These are phyloP conservation scores for Elongisporangium anandrum DNA, from an alignment of 352 stramenopile species.

Conservation along the genomic window DNA sequence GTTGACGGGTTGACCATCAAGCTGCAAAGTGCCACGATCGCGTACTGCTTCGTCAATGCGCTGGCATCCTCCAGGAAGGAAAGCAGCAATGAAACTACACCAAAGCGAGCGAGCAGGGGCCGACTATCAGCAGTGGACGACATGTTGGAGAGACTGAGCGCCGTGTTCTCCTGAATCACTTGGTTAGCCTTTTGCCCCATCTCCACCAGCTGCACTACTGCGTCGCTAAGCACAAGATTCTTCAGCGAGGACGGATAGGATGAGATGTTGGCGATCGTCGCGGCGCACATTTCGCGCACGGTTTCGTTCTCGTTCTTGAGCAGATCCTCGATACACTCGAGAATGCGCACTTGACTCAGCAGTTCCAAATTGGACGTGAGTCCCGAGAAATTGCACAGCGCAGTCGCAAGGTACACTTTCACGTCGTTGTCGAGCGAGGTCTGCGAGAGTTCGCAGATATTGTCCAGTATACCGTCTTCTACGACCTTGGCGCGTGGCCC, in stretches of 20 bases:
- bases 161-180: constrained; percentile 67
- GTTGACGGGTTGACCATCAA: constrained; percentile 50
- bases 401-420: constrained; percentile 60
- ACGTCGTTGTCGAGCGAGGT: constrained; percentile 28
- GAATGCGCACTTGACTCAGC: constrained; percentile 56
- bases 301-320: constrained; percentile 66
- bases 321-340: constrained; percentile 72
- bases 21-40: constrained; percentile 66
- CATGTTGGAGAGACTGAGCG: constrained; percentile 74
- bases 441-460: constrained; percentile 59
- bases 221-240: constrained; percentile 60
- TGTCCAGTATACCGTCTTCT: constrained; percentile 78
- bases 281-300: constrained; percentile 63
- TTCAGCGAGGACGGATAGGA: constrained; percentile 54
- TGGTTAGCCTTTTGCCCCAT: constrained; percentile 44
- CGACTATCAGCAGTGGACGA: constrained; percentile 51
- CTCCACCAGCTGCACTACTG: constrained; percentile 61
- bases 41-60: constrained; percentile 53
- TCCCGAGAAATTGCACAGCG: constrained; percentile 79
- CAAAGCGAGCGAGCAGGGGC: constrained; percentile 50
- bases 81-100: constrained; percentile 63
- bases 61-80: constrained; percentile 60
- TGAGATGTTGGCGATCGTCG: constrained; percentile 76
- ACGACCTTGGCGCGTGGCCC: constrained; percentile 66
- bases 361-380: constrained; percentile 60